A percentile compares a stretch with the other conserved stretches of the same genome.
These are phyloP conservation scores for Xylaria grammica DNA, from an alignment of 495 filamentous ascomycete species.

Conservation along the genomic window DNA sequence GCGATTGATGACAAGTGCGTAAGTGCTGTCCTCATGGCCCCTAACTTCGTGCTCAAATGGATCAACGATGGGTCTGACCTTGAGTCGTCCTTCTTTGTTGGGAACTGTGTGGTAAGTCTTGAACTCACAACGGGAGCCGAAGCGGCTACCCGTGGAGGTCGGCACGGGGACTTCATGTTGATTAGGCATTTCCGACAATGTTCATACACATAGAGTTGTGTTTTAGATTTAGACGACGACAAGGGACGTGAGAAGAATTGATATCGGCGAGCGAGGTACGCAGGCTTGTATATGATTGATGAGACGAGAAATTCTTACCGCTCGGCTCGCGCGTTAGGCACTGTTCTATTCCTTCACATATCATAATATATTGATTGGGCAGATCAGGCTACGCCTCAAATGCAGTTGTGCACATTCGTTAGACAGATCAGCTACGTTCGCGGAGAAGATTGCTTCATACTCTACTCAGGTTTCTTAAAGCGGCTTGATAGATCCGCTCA, in stretches of 20 bases:
- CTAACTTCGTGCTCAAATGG: constrained; percentile 22
- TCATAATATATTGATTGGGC: no score
- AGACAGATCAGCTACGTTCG: neutral
- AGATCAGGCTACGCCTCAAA: no score
- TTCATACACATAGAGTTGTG: neutral
- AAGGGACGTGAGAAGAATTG: neutral
- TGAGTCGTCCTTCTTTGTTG: constrained; percentile 23
- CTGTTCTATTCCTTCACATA: neutral
- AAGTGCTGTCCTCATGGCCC: constrained; percentile 24
- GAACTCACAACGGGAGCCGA: constrained; percentile 21
- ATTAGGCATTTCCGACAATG: neutral
- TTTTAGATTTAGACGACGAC: neutral
- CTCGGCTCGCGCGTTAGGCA: constrained; percentile 3
- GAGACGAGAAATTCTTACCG: no score
- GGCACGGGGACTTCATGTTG: neutral
- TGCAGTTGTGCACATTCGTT: neutral
- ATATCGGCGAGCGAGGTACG: neutral
- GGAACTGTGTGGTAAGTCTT: constrained; percentile 18
- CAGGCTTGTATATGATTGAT: no score
- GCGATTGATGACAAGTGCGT: constrained; percentile 39
- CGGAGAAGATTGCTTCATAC: neutral
- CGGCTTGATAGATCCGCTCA: neutral
- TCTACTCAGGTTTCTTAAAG: neutral
- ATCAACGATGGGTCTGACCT: constrained; percentile 22
- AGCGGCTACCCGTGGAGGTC: constrained; percentile 3